Conservation (phyloP, 345 rosid species). For the Brassica nigra region DNA sequence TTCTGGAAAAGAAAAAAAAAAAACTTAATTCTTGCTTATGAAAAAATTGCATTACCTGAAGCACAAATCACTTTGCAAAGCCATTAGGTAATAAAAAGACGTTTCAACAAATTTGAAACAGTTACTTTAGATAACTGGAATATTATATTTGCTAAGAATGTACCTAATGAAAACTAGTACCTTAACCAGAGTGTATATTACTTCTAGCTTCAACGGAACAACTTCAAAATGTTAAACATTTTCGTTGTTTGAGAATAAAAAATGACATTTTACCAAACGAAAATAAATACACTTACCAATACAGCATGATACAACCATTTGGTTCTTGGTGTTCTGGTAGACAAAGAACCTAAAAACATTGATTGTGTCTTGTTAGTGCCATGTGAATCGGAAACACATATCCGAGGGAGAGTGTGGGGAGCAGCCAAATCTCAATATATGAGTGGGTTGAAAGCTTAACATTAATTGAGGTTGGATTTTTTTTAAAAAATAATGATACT, state of each 20-base stretch:
- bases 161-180: neutral
- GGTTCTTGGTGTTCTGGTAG: slow-evolving; percentile 19
- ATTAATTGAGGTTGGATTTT: neutral
- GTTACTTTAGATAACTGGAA: neutral
- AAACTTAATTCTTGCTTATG: neutral
- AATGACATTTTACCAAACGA: neutral
- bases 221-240: neutral
- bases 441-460: neutral
- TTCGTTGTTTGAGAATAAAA: neutral
- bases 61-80: neutral
- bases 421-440: neutral
- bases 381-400: slow-evolving; percentile 36
- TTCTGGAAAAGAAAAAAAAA: neutral
- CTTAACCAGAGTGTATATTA: neutral
- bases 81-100: neutral
- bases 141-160: neutral
- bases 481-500: neutral
- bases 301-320: neutral
- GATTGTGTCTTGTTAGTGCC: slow-evolving; percentile 39
- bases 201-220: neutral
- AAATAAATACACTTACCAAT: neutral
- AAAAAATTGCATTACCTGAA: too few relatives aligned
- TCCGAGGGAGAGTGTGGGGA: slow-evolving; percentile 13
- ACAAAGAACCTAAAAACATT: slow-evolving; percentile 33
- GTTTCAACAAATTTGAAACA: neutral